Base-by-base conservation (phyloP, 1,284 basidiomycete species). In the Sanghuangporus baumii region DNA sequence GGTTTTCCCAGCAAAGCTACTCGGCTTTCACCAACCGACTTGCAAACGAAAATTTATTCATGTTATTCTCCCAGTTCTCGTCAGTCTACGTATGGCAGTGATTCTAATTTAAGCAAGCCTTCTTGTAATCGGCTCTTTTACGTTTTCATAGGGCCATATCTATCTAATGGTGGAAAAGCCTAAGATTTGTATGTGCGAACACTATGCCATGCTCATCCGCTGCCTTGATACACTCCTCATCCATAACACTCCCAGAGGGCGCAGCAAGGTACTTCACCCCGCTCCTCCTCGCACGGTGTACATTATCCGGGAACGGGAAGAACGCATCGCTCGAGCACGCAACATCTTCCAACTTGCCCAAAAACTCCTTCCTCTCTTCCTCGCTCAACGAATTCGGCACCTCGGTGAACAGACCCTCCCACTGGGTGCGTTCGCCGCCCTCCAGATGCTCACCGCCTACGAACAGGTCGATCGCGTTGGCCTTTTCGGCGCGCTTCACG, bases 301-400 rank as follows among this genome's bases (percentile, higher is more conserved):
- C 96, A 71, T 99, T 99, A 76, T 99, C 97, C 7, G 95, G 87
- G 87, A 99, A 99, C 46, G 96, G 96, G 93, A 99, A 99, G 84
- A 99, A 99, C 63, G 96, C 96, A 71, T 99, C 97, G 67, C 91
- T 94, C 41, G 93, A 93, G 74, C 96, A 96, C 6, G 91, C 88
- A 56, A 99, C 96, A 40, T 87, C 91, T 60, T 88, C 87, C 65
- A 97, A 77, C 76, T 87, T 78, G 61, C 72, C 75, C 65, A 86
- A 85, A 83, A 93, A 94, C 59, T 81, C 81, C 68, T 79, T 83
- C 71, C 86, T 87, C 79, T 98, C 96, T 69, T 83, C 81, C 20
- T 77, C 81, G 18, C 78, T 86, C 66, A 99, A 78, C 18, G 88
- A 79, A 66, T 76, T 77, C 0, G 95, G 93, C 8, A 87, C 76